Percentiles rank a stretch among this genome's conserved stretches.
These are phyloP conservation scores for Sanghuangporus weigelae DNA, from an alignment of 1,284 basidiomycete species.

Conservation along the genomic window DNA sequence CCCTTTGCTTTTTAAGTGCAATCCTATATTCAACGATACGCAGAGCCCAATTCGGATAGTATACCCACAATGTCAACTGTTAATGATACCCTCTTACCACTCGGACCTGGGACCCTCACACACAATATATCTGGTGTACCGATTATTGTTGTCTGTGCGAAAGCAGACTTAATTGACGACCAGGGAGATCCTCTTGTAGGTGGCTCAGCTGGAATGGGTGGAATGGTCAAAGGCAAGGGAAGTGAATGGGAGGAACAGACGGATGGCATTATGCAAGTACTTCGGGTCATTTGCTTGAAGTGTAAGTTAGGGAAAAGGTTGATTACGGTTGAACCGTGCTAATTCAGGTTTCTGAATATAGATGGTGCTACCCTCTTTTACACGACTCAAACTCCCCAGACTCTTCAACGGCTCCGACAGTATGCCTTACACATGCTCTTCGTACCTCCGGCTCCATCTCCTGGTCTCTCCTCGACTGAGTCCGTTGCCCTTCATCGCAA, in stretches of 20 bases:
- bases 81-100: constrained; percentile 61
- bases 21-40: constrained; percentile 82
- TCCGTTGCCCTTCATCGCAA: constrained; percentile 57
- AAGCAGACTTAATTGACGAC: constrained; percentile 84
- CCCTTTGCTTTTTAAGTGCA: constrained; percentile 54
- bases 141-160: constrained; percentile 88
- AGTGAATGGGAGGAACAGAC: constrained; percentile 94
- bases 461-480: constrained; percentile 40
- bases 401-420: constrained; percentile 76
- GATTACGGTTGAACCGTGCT: constrained; percentile 4
- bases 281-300: constrained; percentile 88
- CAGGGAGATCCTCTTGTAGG: constrained; percentile 65
- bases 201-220: constrained; percentile 68
- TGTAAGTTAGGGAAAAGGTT: constrained; percentile 49
- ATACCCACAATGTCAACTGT: constrained; percentile 51
- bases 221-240: constrained; percentile 81
- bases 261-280: constrained; percentile 91
- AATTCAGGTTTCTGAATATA: constrained; percentile 27
- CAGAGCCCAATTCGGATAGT: constrained; percentile 71
- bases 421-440: constrained; percentile 88
- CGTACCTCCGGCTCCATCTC: constrained; percentile 62
- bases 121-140: constrained; percentile 82
- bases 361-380: constrained; percentile 94
- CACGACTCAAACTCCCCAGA: constrained; percentile 79
- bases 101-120: constrained; percentile 75